Base-by-base conservation (phyloP, 805 yeast species). In the Ogataea corticis region DNA sequence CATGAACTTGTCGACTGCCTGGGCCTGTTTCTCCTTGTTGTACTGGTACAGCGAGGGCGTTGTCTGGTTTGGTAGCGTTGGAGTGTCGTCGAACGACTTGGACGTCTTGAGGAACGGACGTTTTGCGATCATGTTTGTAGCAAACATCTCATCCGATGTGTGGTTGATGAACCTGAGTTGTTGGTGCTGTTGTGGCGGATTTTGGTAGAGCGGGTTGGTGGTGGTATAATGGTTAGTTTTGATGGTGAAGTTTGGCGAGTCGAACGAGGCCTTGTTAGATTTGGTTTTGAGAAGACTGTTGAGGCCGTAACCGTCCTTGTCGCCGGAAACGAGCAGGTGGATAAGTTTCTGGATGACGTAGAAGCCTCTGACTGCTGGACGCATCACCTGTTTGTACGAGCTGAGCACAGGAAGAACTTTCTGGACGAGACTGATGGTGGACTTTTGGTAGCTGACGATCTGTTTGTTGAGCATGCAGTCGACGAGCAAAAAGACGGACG, bases 301-400 rank as follows among this genome's bases (percentile, higher is more conserved):
- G 16, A 7, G 11, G 12, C 21, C 10, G 34, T 12, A n/a, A 23
- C 36, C 18, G 36, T 32, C 29, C 15, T 49, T 44, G 17, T 48
- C 56, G 13, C 50, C 45, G 15, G 55, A 51, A 2, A 46, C 29
- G 49, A 58, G 42, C 31, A 61, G 48, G 21, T 38, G 43, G 27
- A 57, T 43, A 5, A 63, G 40, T 29, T 53, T 57, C 19, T 59
- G 61, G 4, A 63, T 46, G 21, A 63, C 59, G 38, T 60, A 63
- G 1, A 57, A 30, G 2, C 64, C 68, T n/a, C 68, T 50, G 6
- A 57, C 39, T 3, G 68, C 67, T 14, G 66, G 63, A 28, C 65
- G 53, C 39, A 61, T 51, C 4, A 56, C 49, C 14, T 46, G 52
- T 36, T 48, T 57, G 35, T 57, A 59, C 4, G 63, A 49, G 11